phyloP scores from a whole-genome alignment of 78 protist genomes.

The Protostelium mycophagum region DNA sequence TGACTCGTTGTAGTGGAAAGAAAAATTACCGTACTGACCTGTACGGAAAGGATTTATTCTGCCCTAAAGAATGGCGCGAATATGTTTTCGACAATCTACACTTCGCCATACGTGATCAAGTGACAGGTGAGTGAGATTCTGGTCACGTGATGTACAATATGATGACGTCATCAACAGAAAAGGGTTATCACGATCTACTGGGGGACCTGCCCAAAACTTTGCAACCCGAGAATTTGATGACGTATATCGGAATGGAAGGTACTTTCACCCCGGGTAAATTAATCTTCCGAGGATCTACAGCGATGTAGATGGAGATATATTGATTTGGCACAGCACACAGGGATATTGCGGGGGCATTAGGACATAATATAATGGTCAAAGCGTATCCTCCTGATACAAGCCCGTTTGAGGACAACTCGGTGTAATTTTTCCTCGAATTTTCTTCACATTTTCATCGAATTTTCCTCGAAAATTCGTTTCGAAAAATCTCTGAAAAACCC shows the following conservation, averaged over 20 bases:
- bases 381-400: background rate
- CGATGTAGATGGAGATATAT: too few relatives aligned
- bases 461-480: too few relatives aligned
- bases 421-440: too few relatives aligned
- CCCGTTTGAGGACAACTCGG: too few relatives aligned
- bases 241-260: conserved; percentile 49
- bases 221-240: conserved; percentile 18
- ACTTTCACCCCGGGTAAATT: conserved; percentile 49
- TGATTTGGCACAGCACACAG: conserved; percentile 6
- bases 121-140: background rate
- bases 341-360: conserved; percentile 27
- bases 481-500: too few relatives aligned
- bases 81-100: conserved; percentile 1
- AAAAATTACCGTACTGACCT: conserved; percentile 34
- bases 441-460: too few relatives aligned
- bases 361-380: conserved; percentile 43
- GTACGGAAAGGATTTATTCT: conserved; percentile 43
- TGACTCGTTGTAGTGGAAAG: conserved; percentile 10
- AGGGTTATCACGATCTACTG: conserved; percentile 18
- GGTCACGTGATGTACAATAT: background rate
- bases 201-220: conserved; percentile 25
- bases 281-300: too few relatives aligned
- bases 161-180: background rate
- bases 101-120: background rate
- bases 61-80: conserved; percentile 36